phyloP scores from a whole-genome alignment of 768 basidiomycete species.

The Lentinula raphanica region DNA sequence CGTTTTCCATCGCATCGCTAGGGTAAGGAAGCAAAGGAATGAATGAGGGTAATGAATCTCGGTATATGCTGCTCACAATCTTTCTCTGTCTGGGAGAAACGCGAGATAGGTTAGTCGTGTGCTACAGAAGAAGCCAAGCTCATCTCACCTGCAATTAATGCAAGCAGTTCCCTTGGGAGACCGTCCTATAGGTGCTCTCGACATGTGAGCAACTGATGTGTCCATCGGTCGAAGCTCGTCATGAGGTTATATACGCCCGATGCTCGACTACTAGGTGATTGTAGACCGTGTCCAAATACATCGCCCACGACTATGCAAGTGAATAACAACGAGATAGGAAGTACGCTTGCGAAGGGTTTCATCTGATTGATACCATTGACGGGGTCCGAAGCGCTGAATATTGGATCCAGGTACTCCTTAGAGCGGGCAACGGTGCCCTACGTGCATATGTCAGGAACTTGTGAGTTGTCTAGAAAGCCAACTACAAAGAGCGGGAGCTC shows the following conservation, averaged over 20 bases:
- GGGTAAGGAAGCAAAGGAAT: not conserved
- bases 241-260: not conserved
- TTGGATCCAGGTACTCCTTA: not conserved
- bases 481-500: not conserved
- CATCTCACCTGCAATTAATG: constrained; percentile 14
- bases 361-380: not conserved
- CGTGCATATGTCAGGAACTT: not conserved
- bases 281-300: constrained; percentile 1
- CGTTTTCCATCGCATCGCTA: constrained; percentile 17
- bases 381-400: not conserved
- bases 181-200: not conserved
- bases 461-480: too few relatives aligned
- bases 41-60: not conserved
- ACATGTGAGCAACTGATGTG: not conserved
- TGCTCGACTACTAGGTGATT: not conserved
- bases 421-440: constrained; percentile 7
- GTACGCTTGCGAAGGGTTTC: not conserved
- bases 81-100: not conserved
- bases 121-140: not conserved
- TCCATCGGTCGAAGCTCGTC: not conserved
- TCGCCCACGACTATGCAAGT: not conserved
- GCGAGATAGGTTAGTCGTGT: not conserved
- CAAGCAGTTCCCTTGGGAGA: constrained; percentile 12
- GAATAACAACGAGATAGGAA: not conserved
- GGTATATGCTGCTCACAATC: not conserved